Base-by-base conservation (phyloP, 495 filamentous ascomycete species). In the Aspergillus nidulans region DNA sequence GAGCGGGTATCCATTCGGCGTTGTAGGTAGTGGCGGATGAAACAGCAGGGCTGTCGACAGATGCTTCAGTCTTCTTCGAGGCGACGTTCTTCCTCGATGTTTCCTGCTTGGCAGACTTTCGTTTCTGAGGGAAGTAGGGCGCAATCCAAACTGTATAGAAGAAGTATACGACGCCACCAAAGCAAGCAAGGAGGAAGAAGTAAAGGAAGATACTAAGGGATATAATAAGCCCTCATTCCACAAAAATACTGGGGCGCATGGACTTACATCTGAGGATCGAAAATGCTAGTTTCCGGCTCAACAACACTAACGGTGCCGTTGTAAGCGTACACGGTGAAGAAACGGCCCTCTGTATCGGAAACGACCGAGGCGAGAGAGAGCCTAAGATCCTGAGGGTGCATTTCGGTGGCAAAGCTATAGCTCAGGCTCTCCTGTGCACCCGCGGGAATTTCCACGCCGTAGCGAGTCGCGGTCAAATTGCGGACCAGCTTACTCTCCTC, bases 71-170 rank as follows among this genome's bases (percentile, higher is more conserved):
- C 73, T 88, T 87, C 81, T 91, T 91, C 55, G 69, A 58, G 34
- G 77, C 77, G 53, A 76, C 66, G 19, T 82, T 74, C 59, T 76
- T 79, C 72, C 83, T 82, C 43, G 81, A 69, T 48, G 75, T 71
- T 65, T 86, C 79, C 41, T 78, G 74, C 74, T 87, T 87, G 58
- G 81, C 82, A 54, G 74, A 65, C 59, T 86, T 85, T 67, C 84
- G 85, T 72, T 91, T 85, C 78, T 96, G 90, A 24, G 94, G 94
- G 83, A 96, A 95, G 65, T 97, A 85, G n/a, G 90, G 84, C 46
- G 91, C 87, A 73, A 98, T 83, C 90, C 92, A 97, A 66, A 92
- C 96, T 70, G 84, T 94, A 81, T 98, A 98, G 75, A 96, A 91
- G 70, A 95, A 97, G 83, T 94, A 96, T 70, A 84, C 77, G 39